A percentile compares a stretch with the other conserved stretches of the same genome.
Evolutionary conservation across 2,329 filamentous ascomycete genomes (phyloP).

Genomic region (Rhynchosporium secalis): DNA sequence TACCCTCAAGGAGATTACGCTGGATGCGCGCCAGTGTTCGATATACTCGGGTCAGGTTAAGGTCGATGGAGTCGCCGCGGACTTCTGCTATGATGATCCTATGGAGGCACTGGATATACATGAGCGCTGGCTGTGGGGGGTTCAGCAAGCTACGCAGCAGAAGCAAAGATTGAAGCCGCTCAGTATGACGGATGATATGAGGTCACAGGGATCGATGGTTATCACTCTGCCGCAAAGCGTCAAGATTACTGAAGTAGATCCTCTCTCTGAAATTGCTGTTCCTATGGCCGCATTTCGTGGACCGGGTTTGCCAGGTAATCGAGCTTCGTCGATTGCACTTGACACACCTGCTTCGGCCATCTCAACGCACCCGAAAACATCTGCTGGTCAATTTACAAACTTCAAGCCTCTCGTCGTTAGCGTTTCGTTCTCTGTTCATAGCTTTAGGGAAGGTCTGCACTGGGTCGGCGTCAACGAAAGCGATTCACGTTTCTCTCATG

Average conservation of each 20-base stretch:
- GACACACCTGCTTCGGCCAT: conserved; percentile 42
- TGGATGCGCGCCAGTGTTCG: conserved; percentile 63
- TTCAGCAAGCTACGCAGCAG: conserved; percentile 75
- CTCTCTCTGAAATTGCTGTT: conserved; percentile 50
- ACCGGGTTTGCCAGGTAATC: conserved; percentile 30
- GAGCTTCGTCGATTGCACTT: conserved; percentile 35
- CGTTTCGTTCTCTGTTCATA: conserved; percentile 76
- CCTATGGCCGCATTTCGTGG: conserved; percentile 46
- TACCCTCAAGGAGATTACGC: conserved; percentile 57
- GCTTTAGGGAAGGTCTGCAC: conserved; percentile 82
- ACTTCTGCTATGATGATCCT: conserved; percentile 53
- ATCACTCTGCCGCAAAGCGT: conserved; percentile 61
- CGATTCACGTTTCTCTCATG: conserved; percentile 84
- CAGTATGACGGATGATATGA: conserved; percentile 29
- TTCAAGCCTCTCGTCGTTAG: conserved; percentile 63
- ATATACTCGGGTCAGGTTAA: conserved; percentile 56
- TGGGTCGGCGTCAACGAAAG: conserved; percentile 83
- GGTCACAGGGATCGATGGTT: conserved; percentile 56
- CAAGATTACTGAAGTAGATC: conserved; percentile 61
- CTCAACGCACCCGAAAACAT: conserved; percentile 40
- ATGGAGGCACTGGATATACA: conserved; percentile 66
- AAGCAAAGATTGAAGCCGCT: conserved; percentile 59
- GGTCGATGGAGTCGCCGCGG: conserved; percentile 45
- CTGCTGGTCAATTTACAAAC: conserved; percentile 41
- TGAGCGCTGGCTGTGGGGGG: conserved; percentile 58